These are phyloP conservation scores for Plenodomus lindquistii DNA, from an alignment of 2,329 filamentous ascomycete species.

Conservation along the genomic window DNA sequence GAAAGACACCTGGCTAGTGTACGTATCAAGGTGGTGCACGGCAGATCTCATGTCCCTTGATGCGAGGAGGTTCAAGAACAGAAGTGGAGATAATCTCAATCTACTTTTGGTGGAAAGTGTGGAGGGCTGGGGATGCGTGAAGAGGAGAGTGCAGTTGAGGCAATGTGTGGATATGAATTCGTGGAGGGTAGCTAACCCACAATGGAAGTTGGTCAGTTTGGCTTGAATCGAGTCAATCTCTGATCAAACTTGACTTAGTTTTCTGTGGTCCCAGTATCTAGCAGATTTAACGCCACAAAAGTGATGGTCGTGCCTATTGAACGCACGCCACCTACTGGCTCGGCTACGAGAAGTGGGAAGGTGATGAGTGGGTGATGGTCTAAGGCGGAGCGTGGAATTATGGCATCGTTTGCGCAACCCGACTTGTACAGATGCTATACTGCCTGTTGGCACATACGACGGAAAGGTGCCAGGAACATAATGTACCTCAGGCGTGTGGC, in stretches of 20 bases:
- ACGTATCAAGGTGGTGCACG: slow-evolving; percentile 2
- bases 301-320: too few relatives aligned
- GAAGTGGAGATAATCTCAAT: neutral
- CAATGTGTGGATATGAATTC: neutral
- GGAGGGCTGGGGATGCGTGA: neutral
- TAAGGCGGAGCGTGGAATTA: too few relatives aligned
- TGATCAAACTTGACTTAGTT: neutral
- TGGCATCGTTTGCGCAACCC: too few relatives aligned
- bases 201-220: slow-evolving; percentile 3
- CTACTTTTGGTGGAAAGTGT: slow-evolving; percentile 4
- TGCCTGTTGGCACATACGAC: too few relatives aligned
- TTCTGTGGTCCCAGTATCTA: too few relatives aligned
- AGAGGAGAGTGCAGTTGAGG: slow-evolving; percentile 1
- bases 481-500: too few relatives aligned
- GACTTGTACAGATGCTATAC: too few relatives aligned
- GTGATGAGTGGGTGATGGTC: too few relatives aligned
- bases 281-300: too few relatives aligned
- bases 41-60: neutral
- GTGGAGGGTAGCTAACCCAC: neutral
- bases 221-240: neutral
- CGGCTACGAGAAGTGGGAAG: too few relatives aligned
- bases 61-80: neutral
- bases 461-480: too few relatives aligned
- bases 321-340: too few relatives aligned
- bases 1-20: neutral